Base-by-base conservation (phyloP, 2,329 filamentous ascomycete species). In the Diaporthe ilicicola region DNA sequence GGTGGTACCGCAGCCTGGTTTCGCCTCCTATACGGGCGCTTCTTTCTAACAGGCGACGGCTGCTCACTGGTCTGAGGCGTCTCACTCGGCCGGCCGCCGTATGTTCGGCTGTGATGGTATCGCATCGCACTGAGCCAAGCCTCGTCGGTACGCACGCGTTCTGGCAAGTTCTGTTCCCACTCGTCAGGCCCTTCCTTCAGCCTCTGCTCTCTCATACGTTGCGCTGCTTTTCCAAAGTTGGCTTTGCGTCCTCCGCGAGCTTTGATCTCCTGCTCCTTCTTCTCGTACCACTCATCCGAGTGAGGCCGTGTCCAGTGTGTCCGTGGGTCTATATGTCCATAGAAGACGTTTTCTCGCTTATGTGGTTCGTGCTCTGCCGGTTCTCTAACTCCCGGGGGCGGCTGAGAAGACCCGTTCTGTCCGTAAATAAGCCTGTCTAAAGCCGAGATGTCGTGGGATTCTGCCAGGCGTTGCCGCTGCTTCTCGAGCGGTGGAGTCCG, bases 261-360 rank as follows among this genome's bases (percentile, higher is more conserved):
- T 48, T 78, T 75, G 37, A 90, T 89, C 70, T 90, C 88, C 1
- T 77, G 75, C 42, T 83, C 80, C 72, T 89, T 90, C 19, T 78
- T 76, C 17, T 75, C 76, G 62, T 84, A 79, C 87, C 87, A 90
- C 22, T 79, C 78, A 4, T 82, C 75, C 0, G 85, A 82, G 54
- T 82, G 81, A 2, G 79, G 79, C 54, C 84, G 81, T 1, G 81
- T 81, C 78, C 83, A 85, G 65, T 88, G 85, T 1, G 85, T 81
- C 1, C 83, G 83, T 0, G 88, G 88, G 75, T 91, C 85, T 3
- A 88, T 80, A 59, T 83, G 79, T 1, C 82, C 78, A 73, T 83
- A 89, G 7, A 82, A 73, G 81, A 34, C 79, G 77, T 34, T 79
- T 22, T 39, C 42, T 39, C 66, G 66, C 24, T 59, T 68, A 32